Conservation (phyloP, 2,329 filamentous ascomycete genomes). For the Pestalotiopsis sp. region DNA sequence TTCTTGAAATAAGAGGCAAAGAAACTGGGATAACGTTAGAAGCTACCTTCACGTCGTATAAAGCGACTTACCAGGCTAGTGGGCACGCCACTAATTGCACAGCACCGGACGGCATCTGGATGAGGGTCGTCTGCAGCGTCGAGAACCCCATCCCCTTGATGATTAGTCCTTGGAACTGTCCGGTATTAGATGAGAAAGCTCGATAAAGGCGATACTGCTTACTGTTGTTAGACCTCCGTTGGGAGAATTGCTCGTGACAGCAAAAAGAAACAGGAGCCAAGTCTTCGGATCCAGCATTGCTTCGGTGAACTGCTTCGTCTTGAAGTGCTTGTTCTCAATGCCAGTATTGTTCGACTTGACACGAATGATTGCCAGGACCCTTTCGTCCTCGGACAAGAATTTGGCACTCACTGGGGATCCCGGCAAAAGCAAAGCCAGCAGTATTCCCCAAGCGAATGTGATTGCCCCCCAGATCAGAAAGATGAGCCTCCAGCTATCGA, state of each 20-base stretch:
- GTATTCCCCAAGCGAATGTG: constrained; percentile 60
- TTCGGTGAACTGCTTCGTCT: constrained; percentile 56
- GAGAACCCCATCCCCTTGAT: constrained; percentile 16
- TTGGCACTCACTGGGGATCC: constrained; percentile 58
- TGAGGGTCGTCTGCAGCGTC: constrained; percentile 15
- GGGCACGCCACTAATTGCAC: constrained; percentile 13
- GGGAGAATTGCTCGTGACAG: constrained; percentile 44
- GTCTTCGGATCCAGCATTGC: constrained; percentile 58
- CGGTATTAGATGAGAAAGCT: neutral
- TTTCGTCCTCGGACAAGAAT: constrained; percentile 51
- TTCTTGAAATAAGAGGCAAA: constrained; percentile 10
- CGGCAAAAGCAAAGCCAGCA: constrained; percentile 58
- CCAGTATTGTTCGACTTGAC: constrained; percentile 60
- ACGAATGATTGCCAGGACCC: constrained; percentile 55
- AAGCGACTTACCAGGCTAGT: constrained; percentile 10
- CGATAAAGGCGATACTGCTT: neutral
- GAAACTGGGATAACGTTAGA: constrained; percentile 1
- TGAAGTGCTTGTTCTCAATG: constrained; percentile 57
- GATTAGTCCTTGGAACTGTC: constrained; percentile 12
- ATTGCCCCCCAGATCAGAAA: constrained; percentile 65
- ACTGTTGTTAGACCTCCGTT: constrained; percentile 26
- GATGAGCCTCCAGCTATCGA: constrained; percentile 67
- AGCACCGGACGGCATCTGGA: constrained; percentile 16
- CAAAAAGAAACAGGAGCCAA: constrained; percentile 56
- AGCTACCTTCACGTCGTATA: neutral